These are phyloP conservation scores for Aspergillus alliaceus DNA, from an alignment of 2,329 filamentous ascomycete species.

Conservation along the genomic window DNA sequence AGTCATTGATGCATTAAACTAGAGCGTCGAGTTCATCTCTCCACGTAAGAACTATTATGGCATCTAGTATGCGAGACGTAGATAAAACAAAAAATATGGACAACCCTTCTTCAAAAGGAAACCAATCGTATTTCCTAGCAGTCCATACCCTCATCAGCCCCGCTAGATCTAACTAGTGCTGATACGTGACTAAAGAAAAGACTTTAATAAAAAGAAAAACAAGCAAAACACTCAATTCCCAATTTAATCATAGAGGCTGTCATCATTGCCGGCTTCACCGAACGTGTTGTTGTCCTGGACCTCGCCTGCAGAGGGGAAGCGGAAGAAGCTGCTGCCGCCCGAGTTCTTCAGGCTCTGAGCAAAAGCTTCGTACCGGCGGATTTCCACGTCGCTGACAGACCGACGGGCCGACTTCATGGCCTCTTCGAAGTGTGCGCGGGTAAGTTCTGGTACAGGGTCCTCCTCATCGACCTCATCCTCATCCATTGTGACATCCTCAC, in stretches of 20 bases:
- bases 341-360: constrained; percentile 99
- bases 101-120: constrained; percentile 15
- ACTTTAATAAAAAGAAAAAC: constrained; percentile 19
- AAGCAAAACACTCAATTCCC: constrained; percentile 20
- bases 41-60: constrained; percentile 27
- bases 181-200: constrained; percentile 42
- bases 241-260: constrained; percentile 91
- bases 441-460: constrained; percentile 93
- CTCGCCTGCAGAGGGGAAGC: constrained; percentile 73
- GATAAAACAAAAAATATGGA: constrained; percentile 14
- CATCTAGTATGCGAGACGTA: constrained; percentile 20
- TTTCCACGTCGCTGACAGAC: constrained; percentile 95
- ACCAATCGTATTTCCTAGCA: constrained; percentile 16
- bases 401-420: constrained; percentile 93
- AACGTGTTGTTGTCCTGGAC: constrained; percentile 60
- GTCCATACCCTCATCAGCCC: constrained; percentile 19
- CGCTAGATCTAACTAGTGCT: constrained; percentile 23
- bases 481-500: constrained; percentile 74
- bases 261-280: constrained; percentile 87
- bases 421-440: constrained; percentile 96
- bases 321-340: constrained; percentile 94
- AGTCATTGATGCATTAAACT: neutral
- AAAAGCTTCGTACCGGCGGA: constrained; percentile 96
- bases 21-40: neutral
- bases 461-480: constrained; percentile 64